Base-by-base conservation (phyloP, 2,329 filamentous ascomycete genomes). In the Colletotrichum limetticola region DNA sequence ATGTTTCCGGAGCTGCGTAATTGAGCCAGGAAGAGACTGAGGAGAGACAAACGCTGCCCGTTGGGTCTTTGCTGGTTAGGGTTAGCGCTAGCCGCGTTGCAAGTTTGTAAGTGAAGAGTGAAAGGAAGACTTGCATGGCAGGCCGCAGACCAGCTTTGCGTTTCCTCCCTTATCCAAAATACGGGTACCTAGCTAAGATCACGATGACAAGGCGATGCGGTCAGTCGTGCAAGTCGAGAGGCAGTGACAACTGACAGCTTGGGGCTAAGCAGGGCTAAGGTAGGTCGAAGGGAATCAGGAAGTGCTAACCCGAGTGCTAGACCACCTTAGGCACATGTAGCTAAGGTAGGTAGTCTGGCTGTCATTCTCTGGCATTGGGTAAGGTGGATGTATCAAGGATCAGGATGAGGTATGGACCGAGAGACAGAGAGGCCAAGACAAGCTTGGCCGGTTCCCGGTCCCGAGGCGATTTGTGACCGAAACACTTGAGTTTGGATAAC, bases 1-100 rank as follows among this genome's bases (percentile, higher is more conserved):
- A 30, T 59, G 59, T 65, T 64, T 69, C 66, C 66, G 66, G 46
- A 55, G 60, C 32, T 60, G 59, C 55, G 55, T 28, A 12, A 24
- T 12, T n/a, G 58, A 26, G 16, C 35, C 37, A 42, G 30, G 57
- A 28, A 19, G 26, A 46, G 26, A 52, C 6, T 30, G 26, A 22
- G n/a, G 59, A 49, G 42, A 49, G 8, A 49, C 42, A 49, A 49
- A n/a, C 30, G 11, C 26, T 32, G 59, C 24, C 16, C 59, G 37
- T 22, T 49, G 59, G 30, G 59, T 16, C 26, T 62, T 62, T 26
- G 26, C 42, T 7, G 59, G 59, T 62, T 22, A 9, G 9, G 42
- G 59, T 52, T 52, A 32, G 35, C 42, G 42, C 42, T 3, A 22
- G 19, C 42, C 19, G 42, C 42, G 42, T 49, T 49, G 42, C 7